Base-by-base conservation (phyloP, 805 yeast species). In the Cyberlindnera mississippiensis region DNA sequence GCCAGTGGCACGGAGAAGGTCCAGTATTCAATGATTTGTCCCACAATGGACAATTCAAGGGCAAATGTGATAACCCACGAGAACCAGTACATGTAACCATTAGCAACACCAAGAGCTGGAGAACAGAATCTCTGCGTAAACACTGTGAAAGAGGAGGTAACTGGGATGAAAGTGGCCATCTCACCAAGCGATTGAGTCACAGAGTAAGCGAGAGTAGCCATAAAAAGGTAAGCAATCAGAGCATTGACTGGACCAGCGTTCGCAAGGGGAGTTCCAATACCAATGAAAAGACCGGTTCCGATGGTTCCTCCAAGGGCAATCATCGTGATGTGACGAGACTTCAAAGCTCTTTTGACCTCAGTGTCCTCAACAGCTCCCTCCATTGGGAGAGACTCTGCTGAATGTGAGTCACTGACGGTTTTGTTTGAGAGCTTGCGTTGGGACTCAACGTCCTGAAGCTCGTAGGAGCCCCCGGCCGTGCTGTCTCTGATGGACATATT, bases 51-150 rank as follows among this genome's bases (percentile, higher is more conserved):
- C 42, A 84, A 64, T 61, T 84, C 91, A 50, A 83, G 68, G 8
- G 91, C 86, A 61, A 78, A 82, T 0, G 90, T 83, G 46, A 82
- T 74, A 39, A 84, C 80, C 87, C 88, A 84, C 9, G 84, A 75
- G 60, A 82, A 81, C 85, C 87, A 82, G 60, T 83, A 84, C 66
- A 76, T 67, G 72, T 83, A 82, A 40, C 85, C 85, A 45, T 76
- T 78, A 24, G 88, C 80, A 32, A 80, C 83, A 42, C 90, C 91
- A 30, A 80, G 60, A 7, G 89, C 76, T n/a, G 82, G 83, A 5
- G 83, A 77, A 24, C 81, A 60, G 67, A 82, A 83, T 52, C 84
- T 68, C 11, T 82, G 69, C n/a, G 81, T 72, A 57, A 82, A 83
- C 35, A 80, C 85, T 24, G 84, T 75, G 62, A 82, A 81, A 0